Evolutionary conservation across 768 basidiomycete species (phyloP).

Genomic region (Melanogaster broomeanus): DNA sequence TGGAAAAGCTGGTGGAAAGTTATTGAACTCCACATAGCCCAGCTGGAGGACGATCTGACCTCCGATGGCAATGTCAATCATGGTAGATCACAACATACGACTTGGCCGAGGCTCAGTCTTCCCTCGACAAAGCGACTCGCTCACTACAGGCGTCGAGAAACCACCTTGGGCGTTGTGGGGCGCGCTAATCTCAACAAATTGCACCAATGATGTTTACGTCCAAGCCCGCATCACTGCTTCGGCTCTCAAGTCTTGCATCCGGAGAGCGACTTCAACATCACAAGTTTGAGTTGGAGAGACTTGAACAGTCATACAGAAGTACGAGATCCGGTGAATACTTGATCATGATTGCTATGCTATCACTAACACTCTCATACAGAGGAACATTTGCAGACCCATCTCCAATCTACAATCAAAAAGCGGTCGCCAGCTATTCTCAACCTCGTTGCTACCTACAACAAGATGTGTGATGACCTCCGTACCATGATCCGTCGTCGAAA

Average conservation of each 20-base stretch:
- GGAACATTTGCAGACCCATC: no score
- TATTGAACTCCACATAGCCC: not conserved
- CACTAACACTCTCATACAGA: not conserved
- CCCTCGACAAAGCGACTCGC: no score
- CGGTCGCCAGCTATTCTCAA: constrained; percentile 23
- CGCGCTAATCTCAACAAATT: no score
- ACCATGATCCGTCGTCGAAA: constrained; percentile 14
- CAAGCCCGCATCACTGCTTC: constrained; percentile 17
- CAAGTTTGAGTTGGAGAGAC: constrained; percentile 15
- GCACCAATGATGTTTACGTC: no score
- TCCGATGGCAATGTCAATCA: not conserved
- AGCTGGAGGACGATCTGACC: constrained; percentile 1
- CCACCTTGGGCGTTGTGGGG: no score
- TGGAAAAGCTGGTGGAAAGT: no score
- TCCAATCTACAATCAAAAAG: no score
- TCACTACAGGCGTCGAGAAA: no score
- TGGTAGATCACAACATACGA: constrained; percentile 3
- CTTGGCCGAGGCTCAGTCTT: not conserved
- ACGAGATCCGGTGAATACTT: constrained; percentile 16
- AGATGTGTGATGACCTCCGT: constrained; percentile 21
- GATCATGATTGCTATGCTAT: not conserved
- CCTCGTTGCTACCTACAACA: constrained; percentile 30
- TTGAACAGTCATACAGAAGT: constrained; percentile 15
- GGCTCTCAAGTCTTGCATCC: constrained; percentile 16
- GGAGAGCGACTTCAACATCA: constrained; percentile 14